Conservation (phyloP, 805 yeast genomes). For the Candida berthetii region DNA sequence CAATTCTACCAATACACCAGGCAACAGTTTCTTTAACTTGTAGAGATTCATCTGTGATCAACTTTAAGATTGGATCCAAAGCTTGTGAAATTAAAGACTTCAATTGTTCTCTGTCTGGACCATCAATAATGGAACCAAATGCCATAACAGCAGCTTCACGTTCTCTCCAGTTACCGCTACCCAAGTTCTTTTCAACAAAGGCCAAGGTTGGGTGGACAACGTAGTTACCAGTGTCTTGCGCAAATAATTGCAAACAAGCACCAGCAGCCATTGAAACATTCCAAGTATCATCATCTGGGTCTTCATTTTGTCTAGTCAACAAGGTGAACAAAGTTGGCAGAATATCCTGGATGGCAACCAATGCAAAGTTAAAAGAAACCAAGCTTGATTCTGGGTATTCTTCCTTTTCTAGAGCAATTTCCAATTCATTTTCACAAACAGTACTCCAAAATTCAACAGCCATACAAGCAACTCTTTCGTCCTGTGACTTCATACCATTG, state of each 20-base stretch:
- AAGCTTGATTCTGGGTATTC: conserved; percentile 49
- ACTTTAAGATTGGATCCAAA: conserved; percentile 63
- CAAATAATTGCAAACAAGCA: conserved; percentile 90
- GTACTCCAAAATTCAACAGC: conserved; percentile 99
- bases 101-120: conserved; percentile 75
- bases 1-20: conserved; percentile 96
- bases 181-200: conserved; percentile 75
- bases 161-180: conserved; percentile 63
- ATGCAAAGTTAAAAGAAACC: conserved; percentile 72
- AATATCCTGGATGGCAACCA: conserved; percentile 76
- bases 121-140: conserved; percentile 93
- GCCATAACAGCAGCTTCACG: conserved; percentile 99
- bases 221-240: conserved; percentile 81
- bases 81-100: conserved; percentile 73
- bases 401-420: conserved; percentile 61
- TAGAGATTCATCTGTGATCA: conserved; percentile 68
- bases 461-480: conserved; percentile 92
- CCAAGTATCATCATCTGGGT: conserved; percentile 95
- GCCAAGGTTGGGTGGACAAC: conserved; percentile 80
- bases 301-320: conserved; percentile 86
- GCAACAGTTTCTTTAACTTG: conserved; percentile 97
- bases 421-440: conserved; percentile 97
- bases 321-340: conserved; percentile 79
- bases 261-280: conserved; percentile 98
- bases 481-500: conserved; percentile 78